A percentile compares a stretch with the other conserved stretches of the same genome.
Evolutionary conservation across 805 yeast species (phyloP).

Genomic region (Groenewaldozyma tartarivorans): DNA sequence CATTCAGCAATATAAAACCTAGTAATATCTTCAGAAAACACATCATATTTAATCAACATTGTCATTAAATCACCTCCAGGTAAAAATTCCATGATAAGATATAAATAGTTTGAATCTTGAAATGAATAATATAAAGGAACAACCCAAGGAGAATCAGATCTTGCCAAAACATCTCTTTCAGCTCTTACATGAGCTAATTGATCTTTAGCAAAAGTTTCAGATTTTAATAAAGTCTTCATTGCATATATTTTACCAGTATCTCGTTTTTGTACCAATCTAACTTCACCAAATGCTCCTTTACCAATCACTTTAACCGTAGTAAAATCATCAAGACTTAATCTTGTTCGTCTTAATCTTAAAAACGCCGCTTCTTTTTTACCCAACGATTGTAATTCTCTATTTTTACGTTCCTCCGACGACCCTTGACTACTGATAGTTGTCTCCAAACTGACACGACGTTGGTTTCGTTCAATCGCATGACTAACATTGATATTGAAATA

Average conservation of each 20-base stretch:
- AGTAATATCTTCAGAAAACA: slow-evolving; percentile 80
- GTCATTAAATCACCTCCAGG: slow-evolving; percentile 92
- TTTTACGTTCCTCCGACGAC: slow-evolving; percentile 76
- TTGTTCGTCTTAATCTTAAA: slow-evolving; percentile 73
- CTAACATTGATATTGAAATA: slow-evolving; percentile 76
- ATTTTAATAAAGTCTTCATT: slow-evolving; percentile 83
- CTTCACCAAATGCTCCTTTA: slow-evolving; percentile 98
- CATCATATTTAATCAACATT: slow-evolving; percentile 90
- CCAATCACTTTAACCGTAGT: slow-evolving; percentile 85
- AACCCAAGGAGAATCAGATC: slow-evolving; percentile 82
- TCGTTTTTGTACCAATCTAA: slow-evolving; percentile 81
- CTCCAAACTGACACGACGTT: slow-evolving; percentile 79
- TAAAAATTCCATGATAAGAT: slow-evolving; percentile 70
- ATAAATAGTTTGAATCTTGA: slow-evolving; percentile 67
- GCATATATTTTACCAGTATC: slow-evolving; percentile 91
- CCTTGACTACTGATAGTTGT: slow-evolving; percentile 59
- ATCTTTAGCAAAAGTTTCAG: slow-evolving; percentile 91
- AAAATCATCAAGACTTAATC: slow-evolving; percentile 74
- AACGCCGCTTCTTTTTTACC: slow-evolving; percentile 88
- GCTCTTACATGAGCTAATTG: slow-evolving; percentile 94
- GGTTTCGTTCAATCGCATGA: slow-evolving; percentile 93
- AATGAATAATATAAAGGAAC: slow-evolving; percentile 74
- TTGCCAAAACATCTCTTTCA: slow-evolving; percentile 90
- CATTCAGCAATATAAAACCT: slow-evolving; percentile 94
- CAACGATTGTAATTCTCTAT: slow-evolving; percentile 67